Base-by-base conservation (phyloP, 2,329 filamentous ascomycete species). In the Endocalyx cinctus region DNA sequence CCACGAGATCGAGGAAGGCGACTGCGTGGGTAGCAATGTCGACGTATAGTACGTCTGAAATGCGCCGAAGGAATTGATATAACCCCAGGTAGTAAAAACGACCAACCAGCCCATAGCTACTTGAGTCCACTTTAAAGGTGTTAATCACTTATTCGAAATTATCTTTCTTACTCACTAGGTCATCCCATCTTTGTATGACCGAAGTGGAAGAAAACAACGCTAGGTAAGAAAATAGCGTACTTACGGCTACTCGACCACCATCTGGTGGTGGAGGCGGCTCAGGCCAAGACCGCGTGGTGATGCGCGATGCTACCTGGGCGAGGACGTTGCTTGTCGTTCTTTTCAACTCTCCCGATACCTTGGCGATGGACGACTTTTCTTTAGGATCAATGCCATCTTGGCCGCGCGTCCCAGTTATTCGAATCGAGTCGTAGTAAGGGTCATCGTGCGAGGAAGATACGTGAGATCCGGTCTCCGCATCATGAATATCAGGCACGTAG, bases 71-170 rank as follows among this genome's bases (percentile, higher is more conserved):
- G 57, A 62, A 37, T 69, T 68, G 17, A 66, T 54, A 26, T 68
- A 61, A n/a, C 67, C 67, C 64, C 64, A 66, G 5, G 63, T 64
- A 20, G 63, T 60, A 45, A 66, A 64, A 38, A 66, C 60, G 18
- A 63, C 56, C 4, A 65, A 52, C 40, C 63, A 64, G 13, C 48
- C 51, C 38, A 59, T 48, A 0, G 51, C 27, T 0, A 53, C 62
- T 40, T 64, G 60, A 0, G 52, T 51, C 62, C 62, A 65, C 45
- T 47, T 22, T 12, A 15, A 14, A n/a, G 12, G 23, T 23, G 32
- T 43, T 12, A 39, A 11, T n/a, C n/a, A n/a, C n/a, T n/a, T n/a
- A n/a, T n/a, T n/a, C n/a, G n/a, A n/a, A n/a, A n/a, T n/a, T n/a
- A n/a, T n/a, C n/a, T n/a, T n/a, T n/a, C n/a, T n/a, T n/a, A n/a